Percentiles rank a stretch among this genome's conserved stretches.
These are phyloP conservation scores for Wickerhamia fluorescens DNA, from an alignment of 805 yeast genomes.

Conservation along the genomic window DNA sequence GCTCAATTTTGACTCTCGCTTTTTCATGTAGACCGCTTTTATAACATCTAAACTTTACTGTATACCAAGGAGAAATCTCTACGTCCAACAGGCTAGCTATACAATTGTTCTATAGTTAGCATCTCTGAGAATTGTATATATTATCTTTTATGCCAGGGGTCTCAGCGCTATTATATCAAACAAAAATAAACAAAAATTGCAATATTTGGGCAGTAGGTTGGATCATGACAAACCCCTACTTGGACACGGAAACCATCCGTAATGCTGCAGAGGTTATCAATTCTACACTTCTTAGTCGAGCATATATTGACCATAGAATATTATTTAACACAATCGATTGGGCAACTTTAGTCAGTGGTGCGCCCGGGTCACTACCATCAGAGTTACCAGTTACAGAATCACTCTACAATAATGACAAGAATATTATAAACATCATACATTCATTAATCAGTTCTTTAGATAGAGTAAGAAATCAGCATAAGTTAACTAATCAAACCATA, in stretches of 20 bases:
- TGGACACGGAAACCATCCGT: slow-evolving; percentile 25
- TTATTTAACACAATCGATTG: slow-evolving; percentile 30
- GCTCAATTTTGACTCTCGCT: no score
- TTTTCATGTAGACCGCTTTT: no score
- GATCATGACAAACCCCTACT: no score
- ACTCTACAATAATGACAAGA: slow-evolving; percentile 27
- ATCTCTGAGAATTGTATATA: no score
- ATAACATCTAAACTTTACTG: no score
- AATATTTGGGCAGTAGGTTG: no score
- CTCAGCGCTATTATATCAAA: no score
- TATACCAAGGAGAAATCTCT: no score
- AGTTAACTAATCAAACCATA: slow-evolving; percentile 21
- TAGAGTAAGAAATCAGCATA: slow-evolving; percentile 27
- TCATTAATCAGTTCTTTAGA: slow-evolving; percentile 21
- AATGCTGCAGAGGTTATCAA: slow-evolving; percentile 34
- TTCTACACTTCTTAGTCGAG: slow-evolving; percentile 26
- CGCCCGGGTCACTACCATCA: slow-evolving; percentile 7
- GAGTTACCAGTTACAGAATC: slow-evolving; percentile 19
- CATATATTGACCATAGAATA: slow-evolving; percentile 25
- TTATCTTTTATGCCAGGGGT: no score
- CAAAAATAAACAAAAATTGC: no score
- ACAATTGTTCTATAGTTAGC: no score
- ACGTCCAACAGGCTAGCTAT: no score
- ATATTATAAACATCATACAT: slow-evolving; percentile 30
- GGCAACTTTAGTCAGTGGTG: slow-evolving; percentile 19